A percentile compares a stretch with the other conserved stretches of the same genome.
phyloP scores from a whole-genome alignment of 2,329 filamentous ascomycete genomes.

The Penicillium crustosum region DNA sequence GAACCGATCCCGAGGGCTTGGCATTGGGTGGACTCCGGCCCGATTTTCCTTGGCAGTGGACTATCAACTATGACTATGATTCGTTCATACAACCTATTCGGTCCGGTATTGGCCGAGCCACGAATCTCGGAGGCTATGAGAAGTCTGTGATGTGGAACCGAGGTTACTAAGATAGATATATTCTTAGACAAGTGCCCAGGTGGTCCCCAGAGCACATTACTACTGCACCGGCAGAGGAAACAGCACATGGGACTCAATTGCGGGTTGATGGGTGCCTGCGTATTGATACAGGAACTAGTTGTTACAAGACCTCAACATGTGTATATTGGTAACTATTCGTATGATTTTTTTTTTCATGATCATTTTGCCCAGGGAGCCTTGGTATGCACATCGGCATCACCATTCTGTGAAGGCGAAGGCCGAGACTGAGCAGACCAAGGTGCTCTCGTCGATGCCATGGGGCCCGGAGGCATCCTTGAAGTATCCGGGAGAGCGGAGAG shows the following conservation, averaged over 20 bases:
- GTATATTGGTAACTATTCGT: background rate
- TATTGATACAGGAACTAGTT: background rate
- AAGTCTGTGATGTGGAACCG: background rate
- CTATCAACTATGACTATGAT: conserved; percentile 1
- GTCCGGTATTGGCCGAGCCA: conserved; percentile 4
- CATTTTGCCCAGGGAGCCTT: conserved; percentile 43
- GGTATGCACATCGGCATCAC: conserved; percentile 27
- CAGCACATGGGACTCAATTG: no score
- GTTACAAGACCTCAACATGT: background rate
- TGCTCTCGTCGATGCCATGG: conserved; percentile 36
- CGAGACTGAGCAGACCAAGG: conserved; percentile 29
- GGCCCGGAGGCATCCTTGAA: conserved; percentile 30
- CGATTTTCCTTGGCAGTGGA: conserved; percentile 14
- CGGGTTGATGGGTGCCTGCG: background rate
- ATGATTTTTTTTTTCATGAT: background rate
- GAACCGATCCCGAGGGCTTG: conserved; percentile 13
- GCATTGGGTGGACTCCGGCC: conserved; percentile 11
- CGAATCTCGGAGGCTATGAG: background rate
- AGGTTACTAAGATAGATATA: background rate
- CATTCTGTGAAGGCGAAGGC: conserved; percentile 16
- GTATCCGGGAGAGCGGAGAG: conserved; percentile 27
- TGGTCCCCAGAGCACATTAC: background rate
- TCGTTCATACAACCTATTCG: background rate
- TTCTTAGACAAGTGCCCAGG: background rate
- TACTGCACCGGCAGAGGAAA: background rate